Percentiles rank a stretch among this genome's conserved stretches.
Evolutionary conservation across 176 grass and related monocot genomes (phyloP).

Genomic region (Tuctoria greenei): DNA sequence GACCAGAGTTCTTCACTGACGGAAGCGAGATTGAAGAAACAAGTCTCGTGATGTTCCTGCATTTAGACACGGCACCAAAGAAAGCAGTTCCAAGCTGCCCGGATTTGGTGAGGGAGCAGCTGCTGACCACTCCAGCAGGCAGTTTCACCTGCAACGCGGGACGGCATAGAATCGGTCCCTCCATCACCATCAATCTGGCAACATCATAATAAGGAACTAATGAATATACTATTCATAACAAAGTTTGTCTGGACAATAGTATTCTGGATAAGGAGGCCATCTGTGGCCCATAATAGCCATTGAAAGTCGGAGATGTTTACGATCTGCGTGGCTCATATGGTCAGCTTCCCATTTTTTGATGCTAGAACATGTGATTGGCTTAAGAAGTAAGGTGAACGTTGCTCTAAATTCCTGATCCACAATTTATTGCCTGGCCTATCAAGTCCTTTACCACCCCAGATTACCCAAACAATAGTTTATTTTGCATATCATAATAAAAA

Average conservation of each 20-base stretch:
- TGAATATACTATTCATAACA: conserved; percentile 6
- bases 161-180: conserved; percentile 62
- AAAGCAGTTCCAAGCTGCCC: conserved; percentile 48
- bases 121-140: conserved; percentile 38
- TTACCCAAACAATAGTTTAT: background rate
- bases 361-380: background rate
- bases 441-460: background rate
- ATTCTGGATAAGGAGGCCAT: background rate
- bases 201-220: conserved; percentile 4
- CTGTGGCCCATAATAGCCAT: background rate
- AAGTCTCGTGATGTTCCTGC: conserved; percentile 45
- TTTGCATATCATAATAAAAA: background rate
- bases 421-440: background rate
- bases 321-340: background rate
- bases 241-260: background rate
- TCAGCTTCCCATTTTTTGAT: background rate
- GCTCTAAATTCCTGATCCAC: background rate
- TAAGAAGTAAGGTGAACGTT: background rate
- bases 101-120: conserved; percentile 45
- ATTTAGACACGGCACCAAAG: conserved; percentile 44
- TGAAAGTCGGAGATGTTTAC: background rate
- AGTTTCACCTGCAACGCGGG: conserved; percentile 53
- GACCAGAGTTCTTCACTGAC: conserved; percentile 23
- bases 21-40: conserved; percentile 38
- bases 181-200: conserved; percentile 54